phyloP scores from a whole-genome alignment of 2,329 filamentous ascomycete genomes.

The Venturiaceae sp. region DNA sequence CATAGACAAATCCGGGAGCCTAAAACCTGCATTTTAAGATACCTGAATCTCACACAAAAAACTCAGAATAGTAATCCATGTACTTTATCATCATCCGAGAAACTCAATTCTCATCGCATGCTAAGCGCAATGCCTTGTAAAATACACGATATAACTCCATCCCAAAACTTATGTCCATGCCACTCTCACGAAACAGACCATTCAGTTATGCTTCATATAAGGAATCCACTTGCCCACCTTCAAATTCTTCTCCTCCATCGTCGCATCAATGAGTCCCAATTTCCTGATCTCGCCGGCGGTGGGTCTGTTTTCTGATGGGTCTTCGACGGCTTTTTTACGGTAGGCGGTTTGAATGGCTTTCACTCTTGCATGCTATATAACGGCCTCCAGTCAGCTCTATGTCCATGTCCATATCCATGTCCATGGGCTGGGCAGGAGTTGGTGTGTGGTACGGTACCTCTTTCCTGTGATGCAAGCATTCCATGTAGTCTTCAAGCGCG shows the following conservation, averaged over 20 bases:
- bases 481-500: slow-evolving; percentile 91
- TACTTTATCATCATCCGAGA: too few relatives aligned
- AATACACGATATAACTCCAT: too few relatives aligned
- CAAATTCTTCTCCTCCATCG: slow-evolving; percentile 62
- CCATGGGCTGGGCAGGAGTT: too few relatives aligned
- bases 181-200: too few relatives aligned
- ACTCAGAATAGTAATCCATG: too few relatives aligned
- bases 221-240: slow-evolving; percentile 16
- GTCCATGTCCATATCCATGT: too few relatives aligned
- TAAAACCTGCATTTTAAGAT: not conserved
- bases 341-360: slow-evolving; percentile 74
- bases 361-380: slow-evolving; percentile 63
- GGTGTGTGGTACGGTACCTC: slow-evolving; percentile 54
- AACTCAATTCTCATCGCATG: too few relatives aligned
- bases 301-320: slow-evolving; percentile 69
- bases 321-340: slow-evolving; percentile 66
- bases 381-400: not conserved
- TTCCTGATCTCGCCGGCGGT: slow-evolving; percentile 81
- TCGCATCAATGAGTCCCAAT: slow-evolving; percentile 66
- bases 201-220: slow-evolving; percentile 4
- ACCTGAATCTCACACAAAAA: too few relatives aligned
- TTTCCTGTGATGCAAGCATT: slow-evolving; percentile 98
- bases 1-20: not conserved
- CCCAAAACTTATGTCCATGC: too few relatives aligned
- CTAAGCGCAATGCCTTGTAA: too few relatives aligned